Evolutionary conservation across 306 rosid species (phyloP).

Genomic region (Delonix regia): DNA sequence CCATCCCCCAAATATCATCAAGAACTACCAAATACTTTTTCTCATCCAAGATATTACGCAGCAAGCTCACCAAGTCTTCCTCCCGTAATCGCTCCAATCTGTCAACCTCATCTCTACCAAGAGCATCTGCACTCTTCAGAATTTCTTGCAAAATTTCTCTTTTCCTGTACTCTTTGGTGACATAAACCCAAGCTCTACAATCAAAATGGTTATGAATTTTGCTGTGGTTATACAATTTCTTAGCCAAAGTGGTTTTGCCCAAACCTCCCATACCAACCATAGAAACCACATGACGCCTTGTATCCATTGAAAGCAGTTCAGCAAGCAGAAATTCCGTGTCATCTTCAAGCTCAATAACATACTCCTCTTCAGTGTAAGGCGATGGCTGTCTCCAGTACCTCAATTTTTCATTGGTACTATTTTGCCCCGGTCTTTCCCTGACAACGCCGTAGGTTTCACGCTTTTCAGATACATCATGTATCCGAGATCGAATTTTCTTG

Average conservation of each 20-base stretch:
- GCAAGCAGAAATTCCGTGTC: constrained; percentile 27
- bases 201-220: constrained; percentile 37
- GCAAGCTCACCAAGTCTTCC: constrained; percentile 40
- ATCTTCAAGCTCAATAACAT: constrained; percentile 47
- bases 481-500: constrained; percentile 11
- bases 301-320: constrained; percentile 31
- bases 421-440: not conserved
- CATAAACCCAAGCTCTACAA: constrained; percentile 50
- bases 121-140: constrained; percentile 40
- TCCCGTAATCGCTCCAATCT: constrained; percentile 24
- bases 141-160: constrained; percentile 46
- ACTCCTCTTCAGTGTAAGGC: constrained; percentile 44
- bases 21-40: constrained; percentile 47
- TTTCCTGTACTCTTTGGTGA: constrained; percentile 46
- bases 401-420: constrained; percentile 17
- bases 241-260: constrained; percentile 49
- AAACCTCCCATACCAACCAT: constrained; percentile 58
- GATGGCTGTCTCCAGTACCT: constrained; percentile 49
- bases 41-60: constrained; percentile 39
- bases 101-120: constrained; percentile 1
- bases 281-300: constrained; percentile 41
- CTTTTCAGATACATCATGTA: constrained; percentile 36
- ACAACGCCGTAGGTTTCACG: constrained; percentile 40
- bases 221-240: constrained; percentile 39
- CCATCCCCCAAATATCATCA: constrained; percentile 51